Conservation (phyloP, 768 basidiomycete genomes). For the Psilocybe azurescens region DNA sequence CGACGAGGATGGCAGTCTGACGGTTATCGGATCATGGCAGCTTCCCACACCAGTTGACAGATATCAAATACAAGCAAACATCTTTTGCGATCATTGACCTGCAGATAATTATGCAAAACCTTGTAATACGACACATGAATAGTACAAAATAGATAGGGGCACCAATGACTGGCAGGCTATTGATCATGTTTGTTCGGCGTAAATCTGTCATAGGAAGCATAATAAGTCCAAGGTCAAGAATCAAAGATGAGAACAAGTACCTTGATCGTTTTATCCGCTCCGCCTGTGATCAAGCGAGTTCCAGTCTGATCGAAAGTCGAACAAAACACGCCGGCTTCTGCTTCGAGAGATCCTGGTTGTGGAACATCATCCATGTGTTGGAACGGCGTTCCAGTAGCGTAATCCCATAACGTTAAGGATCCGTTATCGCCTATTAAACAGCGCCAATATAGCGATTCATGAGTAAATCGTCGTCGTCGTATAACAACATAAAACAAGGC, state of each 20-base stretch:
- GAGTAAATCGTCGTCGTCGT: neutral
- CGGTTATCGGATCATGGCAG: too few relatives aligned
- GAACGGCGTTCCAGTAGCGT: conserved; percentile 92
- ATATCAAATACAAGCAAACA: too few relatives aligned
- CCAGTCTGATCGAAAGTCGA: conserved; percentile 97
- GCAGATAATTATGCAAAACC: too few relatives aligned
- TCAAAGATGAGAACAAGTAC: conserved; percentile 42
- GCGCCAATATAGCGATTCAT: neutral
- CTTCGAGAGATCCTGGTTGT: conserved; percentile 97
- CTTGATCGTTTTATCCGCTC: conserved; percentile 99
- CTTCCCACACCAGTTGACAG: too few relatives aligned
- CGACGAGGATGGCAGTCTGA: too few relatives aligned
- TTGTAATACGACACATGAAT: neutral
- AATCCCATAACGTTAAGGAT: conserved; percentile 92
- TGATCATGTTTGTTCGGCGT: conserved; percentile 66
- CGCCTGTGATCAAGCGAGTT: conserved; percentile 91
- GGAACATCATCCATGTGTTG: conserved; percentile 93
- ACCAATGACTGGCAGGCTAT: conserved; percentile 24
- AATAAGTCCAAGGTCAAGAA: neutral
- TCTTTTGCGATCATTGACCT: too few relatives aligned
- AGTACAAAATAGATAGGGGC: neutral
- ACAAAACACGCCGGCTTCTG: conserved; percentile 96
- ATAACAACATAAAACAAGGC: neutral
- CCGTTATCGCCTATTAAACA: conserved; percentile 82
- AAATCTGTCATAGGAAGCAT: conserved; percentile 42